Evolutionary conservation across 441 rosid genomes (phyloP), one percentile per base, ranked within the genome.

Genomic region (Croton setiger): DNA sequence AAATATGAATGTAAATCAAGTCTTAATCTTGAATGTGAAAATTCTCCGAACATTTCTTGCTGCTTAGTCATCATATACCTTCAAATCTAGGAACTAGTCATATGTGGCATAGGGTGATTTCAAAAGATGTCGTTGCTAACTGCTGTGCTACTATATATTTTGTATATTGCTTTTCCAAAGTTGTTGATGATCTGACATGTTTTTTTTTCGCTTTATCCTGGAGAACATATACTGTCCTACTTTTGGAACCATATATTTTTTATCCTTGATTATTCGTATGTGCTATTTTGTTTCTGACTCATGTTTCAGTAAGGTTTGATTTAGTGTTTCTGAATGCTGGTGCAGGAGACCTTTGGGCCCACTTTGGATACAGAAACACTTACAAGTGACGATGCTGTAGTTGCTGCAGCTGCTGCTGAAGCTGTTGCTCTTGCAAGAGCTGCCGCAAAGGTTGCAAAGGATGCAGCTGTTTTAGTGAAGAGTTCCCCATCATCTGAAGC

Each of bases 401-500:
- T 90, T 75, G 86, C 84, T 1, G 96, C 97, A 8, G 96, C 96
- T 36, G 95, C 98, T 35, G 88, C 97, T 20, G 96, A 92, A 85
- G 97, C 97, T n/a, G 82, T 92, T 60, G 82, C 93, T 73, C 96
- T 94, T 78, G 97, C 97, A 64, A 86, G 88, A 77, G 92, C 96
- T 41, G 97, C 99, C 64, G 83, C 86, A 78, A 85, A 85, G 80
- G 80, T 88, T 79, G 96, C 97, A 0, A 90, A 86, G 81, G 97
- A 91, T 76, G 97, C 91, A 10, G 88, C 83, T 14, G 69, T 77
- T 64, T 70, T 87, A 79, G 77, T 67, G 69, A 77, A 82, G 66
- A 79, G 73, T 56, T 23, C 64, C 66, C 71, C 69, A 64, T 74
- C 84, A 31, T 20, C 64, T 41, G 76, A 74, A 60, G 67, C 70